Conservation (phyloP, 768 basidiomycete species). For the Hygrophoropsis aurantiaca region DNA sequence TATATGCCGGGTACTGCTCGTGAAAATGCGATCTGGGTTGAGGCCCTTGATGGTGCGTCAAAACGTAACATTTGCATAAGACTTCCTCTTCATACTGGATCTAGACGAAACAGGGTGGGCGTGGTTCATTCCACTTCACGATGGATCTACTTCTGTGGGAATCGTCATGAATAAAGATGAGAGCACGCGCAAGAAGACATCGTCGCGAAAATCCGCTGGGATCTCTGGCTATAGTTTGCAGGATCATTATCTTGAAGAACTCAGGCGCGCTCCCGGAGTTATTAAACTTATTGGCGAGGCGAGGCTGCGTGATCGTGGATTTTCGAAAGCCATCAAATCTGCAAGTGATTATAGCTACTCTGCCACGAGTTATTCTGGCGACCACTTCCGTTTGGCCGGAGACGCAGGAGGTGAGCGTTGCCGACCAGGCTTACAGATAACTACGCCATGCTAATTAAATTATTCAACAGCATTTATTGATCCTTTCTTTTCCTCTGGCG, state of each 20-base stretch:
- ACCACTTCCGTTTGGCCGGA: slow-evolving; percentile 53
- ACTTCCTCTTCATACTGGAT: slow-evolving; percentile 36
- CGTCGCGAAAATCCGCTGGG: not conserved
- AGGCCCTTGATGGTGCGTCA: slow-evolving; percentile 29
- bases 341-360: slow-evolving; percentile 64
- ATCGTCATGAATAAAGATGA: slow-evolving; percentile 46
- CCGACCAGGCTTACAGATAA: no score
- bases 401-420: slow-evolving; percentile 52
- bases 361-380: slow-evolving; percentile 50
- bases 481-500: slow-evolving; percentile 64
- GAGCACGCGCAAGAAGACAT: slow-evolving; percentile 25
- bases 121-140: slow-evolving; percentile 58
- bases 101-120: slow-evolving; percentile 56
- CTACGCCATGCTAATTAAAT: not conserved
- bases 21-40: slow-evolving; percentile 37
- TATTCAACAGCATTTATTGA: slow-evolving; percentile 54
- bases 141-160: slow-evolving; percentile 51
- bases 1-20: slow-evolving; percentile 31
- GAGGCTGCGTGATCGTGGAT: slow-evolving; percentile 7
- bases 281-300: slow-evolving; percentile 2
- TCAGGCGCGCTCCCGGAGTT: slow-evolving; percentile 1
- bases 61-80: slow-evolving; percentile 17
- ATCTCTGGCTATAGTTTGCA: not conserved
- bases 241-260: slow-evolving; percentile 6
- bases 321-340: slow-evolving; percentile 10